Conservation (phyloP, 768 basidiomycete genomes). For the Lactifluus rugatus region DNA sequence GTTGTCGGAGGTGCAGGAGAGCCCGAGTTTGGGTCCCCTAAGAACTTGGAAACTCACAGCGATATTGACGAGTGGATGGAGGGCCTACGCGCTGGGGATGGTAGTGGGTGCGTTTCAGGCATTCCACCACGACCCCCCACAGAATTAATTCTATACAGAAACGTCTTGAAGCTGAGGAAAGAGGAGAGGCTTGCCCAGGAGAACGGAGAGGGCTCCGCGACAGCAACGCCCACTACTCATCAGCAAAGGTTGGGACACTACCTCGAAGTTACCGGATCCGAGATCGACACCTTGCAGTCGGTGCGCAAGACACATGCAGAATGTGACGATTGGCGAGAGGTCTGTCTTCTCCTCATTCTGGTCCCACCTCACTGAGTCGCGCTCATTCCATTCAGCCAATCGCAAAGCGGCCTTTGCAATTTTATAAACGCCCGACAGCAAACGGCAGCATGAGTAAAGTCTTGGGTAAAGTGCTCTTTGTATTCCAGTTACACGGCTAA, state of each 20-base stretch:
- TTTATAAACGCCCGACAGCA: constrained; percentile 5
- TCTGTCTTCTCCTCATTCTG: not conserved
- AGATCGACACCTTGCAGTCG: not conserved
- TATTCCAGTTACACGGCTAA: not conserved
- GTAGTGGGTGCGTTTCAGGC: constrained; percentile 44
- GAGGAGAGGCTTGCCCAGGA: constrained; percentile 20
- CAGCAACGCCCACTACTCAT: not conserved
- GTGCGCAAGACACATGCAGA: not conserved
- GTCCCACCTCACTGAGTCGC: not conserved
- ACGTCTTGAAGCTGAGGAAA: constrained; percentile 39
- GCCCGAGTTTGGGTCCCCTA: constrained; percentile 42
- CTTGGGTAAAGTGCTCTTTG: not conserved
- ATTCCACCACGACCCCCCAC: not conserved
- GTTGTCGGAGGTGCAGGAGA: constrained; percentile 38
- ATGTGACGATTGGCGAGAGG: constrained; percentile 10
- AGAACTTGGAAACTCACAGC: constrained; percentile 31
- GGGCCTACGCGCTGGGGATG: constrained; percentile 47
- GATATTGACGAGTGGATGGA: constrained; percentile 43
- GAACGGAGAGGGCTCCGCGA: constrained; percentile 1
- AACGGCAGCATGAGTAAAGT: not conserved
- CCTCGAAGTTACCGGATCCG: not conserved
- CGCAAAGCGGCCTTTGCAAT: constrained; percentile 1
- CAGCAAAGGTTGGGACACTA: not conserved
- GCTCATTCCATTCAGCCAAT: not conserved
- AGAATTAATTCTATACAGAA: constrained; percentile 24